Base-by-base conservation (phyloP, 495 filamentous ascomycete genomes). In the Polyplosphaeria fusca region DNA sequence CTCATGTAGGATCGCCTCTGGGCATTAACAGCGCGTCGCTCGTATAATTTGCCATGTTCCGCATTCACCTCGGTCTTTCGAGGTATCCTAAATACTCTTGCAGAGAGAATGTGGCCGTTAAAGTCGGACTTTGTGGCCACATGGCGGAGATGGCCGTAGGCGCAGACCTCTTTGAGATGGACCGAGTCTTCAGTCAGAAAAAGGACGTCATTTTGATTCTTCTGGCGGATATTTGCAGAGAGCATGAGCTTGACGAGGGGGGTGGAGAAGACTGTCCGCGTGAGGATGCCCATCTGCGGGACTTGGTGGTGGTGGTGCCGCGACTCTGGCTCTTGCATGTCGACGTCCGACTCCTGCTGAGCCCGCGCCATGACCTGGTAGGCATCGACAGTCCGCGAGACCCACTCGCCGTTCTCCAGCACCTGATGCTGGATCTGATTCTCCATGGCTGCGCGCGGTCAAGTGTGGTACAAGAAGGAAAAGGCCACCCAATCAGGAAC, bases 181-280 rank as follows among this genome's bases (percentile, higher is more conserved):
- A 89, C 75, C 65, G 74, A 82, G 41, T 82, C 73, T 51, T 87
- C 87, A 32, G 87, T 83, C 42, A 98, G 79, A 58, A 96, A 91
- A n/a, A 91, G 84, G 58, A 96, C 87, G 76, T 98, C 91, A 49
- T 95, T 91, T 51, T 82, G 77, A 7, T 78, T 67, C 43, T 75
- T 72, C 52, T 82, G 81, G 39, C 90, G 77, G 46, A 97, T 77
- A 54, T 86, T 81, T 7, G 86, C 88, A 9, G 92, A 91, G 12
- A 95, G 70, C 32, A 96, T 88, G 70, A 81, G 85, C 63, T 87
- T 86, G 55, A 88, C 80, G 20, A 85, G 75, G 1, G 89, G 85
- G 52, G 87, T 95, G 43, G 82, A 77, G 38, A 93, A 70, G 14
- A 94, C 63, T 2, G 92, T 95, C 63, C 79, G 82, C 1, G 88